Base-by-base conservation (phyloP, 305 asterid genomes). In the Ruellia speciosa region DNA sequence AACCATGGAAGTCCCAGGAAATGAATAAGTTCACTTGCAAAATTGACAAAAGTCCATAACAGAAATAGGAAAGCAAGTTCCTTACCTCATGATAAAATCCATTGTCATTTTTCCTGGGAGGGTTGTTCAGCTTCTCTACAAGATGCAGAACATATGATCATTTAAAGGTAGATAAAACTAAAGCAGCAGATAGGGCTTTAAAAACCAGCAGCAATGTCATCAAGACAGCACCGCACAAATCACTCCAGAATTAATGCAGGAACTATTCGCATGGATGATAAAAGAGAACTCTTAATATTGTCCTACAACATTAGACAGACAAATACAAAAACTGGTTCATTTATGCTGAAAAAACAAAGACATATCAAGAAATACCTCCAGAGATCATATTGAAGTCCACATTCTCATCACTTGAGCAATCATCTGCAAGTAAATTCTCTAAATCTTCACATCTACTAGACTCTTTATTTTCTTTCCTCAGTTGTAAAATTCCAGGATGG, bases 401-500 rank as follows among this genome's bases (percentile, higher is more conserved):
- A 69, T 86, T 84, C 63, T 90, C 97, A 71, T 88, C 97, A 52
- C 94, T 84, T 52, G 95, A 88, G 86, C 88, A 75, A 69, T 86
- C 94, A 62, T 88, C 92, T 6, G 81, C 94, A 66, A 79, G 79
- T 66, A 77, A 66, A 53, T 77, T 80, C 56, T 92, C 97, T 10
- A 74, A 77, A 64, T 81, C 94, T 76, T 86, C 97, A 66, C 77
- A 76, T 69, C 79, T 85, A 49, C 62, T 76, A 62, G 74, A 64
- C 60, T 80, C 88, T 75, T 74, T 86, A 78, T 77, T 81, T 70
- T 88, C 94, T 72, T 82, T 87, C 86, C 77, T 80, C 62, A 93
- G 73, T 80, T 82, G 94, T 80, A 93, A 74, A 71, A 86, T 81
- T 54, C 99, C 99, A 73, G 99, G 99, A 85, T 93, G 99, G 71